Evolutionary conservation across 78 protist genomes (phyloP).

Genomic region (Emiliania huxleyi): DNA sequence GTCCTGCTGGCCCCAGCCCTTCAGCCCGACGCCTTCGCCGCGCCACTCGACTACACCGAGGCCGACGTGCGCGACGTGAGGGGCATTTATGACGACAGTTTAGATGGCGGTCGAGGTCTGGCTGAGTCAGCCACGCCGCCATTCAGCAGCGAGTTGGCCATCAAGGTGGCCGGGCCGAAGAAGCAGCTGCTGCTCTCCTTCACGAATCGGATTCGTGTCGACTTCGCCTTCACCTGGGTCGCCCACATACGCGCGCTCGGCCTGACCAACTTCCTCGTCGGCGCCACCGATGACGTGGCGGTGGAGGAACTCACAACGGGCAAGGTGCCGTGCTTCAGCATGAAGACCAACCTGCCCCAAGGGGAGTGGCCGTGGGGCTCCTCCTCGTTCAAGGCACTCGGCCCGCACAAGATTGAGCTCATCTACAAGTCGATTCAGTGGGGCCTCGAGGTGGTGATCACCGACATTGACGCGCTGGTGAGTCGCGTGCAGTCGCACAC

Average conservation of each 20-base stretch:
- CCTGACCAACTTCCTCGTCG: background rate
- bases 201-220: background rate
- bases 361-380: conserved; percentile 25
- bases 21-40: background rate
- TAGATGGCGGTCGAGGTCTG: no score
- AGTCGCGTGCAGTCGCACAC: no score
- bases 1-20: background rate
- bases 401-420: background rate
- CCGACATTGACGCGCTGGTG: conserved; percentile 16
- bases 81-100: background rate
- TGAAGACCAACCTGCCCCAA: background rate
- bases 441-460: background rate
- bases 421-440: background rate
- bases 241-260: background rate
- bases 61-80: background rate
- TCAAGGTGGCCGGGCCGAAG: background rate
- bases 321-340: background rate
- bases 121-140: background rate
- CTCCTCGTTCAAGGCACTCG: background rate
- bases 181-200: background rate
- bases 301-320: background rate
- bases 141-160: background rate
- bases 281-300: background rate
- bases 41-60: background rate
- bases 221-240: background rate